Evolutionary conservation across 1,284 basidiomycete genomes (phyloP).

Genomic region (Irpex sp.): DNA sequence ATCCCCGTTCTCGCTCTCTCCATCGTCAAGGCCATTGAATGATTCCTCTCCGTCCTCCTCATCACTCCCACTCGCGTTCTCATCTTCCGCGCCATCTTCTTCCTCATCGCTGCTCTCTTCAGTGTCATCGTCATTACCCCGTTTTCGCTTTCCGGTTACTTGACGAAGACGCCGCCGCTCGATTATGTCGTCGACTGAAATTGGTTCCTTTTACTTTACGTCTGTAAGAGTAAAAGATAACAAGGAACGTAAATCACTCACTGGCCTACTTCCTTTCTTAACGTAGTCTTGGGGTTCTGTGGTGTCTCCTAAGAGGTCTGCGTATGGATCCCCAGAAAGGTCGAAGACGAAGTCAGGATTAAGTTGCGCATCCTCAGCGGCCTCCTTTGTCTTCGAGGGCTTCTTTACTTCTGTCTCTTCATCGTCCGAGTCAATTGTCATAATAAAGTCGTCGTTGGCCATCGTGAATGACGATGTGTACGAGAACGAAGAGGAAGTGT

Average conservation of each 20-base stretch:
- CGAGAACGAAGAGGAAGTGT: background rate
- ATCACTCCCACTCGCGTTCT: slow-evolving; percentile 28
- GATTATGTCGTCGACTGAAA: slow-evolving; percentile 93
- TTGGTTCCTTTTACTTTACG: slow-evolving; percentile 49
- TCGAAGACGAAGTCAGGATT: slow-evolving; percentile 86
- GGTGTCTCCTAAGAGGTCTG: slow-evolving; percentile 43
- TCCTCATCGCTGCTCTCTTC: slow-evolving; percentile 11
- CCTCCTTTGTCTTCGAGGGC: slow-evolving; percentile 20
- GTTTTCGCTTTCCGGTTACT: slow-evolving; percentile 54
- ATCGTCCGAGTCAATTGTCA: slow-evolving; percentile 79
- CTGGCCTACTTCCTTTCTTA: slow-evolving; percentile 61
- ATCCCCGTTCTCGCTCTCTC: slow-evolving; percentile 37
- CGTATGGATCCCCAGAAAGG: slow-evolving; percentile 65
- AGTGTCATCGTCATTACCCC: slow-evolving; percentile 31
- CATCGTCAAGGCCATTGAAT: slow-evolving; percentile 16
- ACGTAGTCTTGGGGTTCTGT: slow-evolving; percentile 48
- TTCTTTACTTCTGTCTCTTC: slow-evolving; percentile 39
- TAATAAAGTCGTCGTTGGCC: slow-evolving; percentile 57
- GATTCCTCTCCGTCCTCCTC: slow-evolving; percentile 34
- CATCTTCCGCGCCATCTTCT: slow-evolving; percentile 19
- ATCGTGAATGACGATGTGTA: slow-evolving; percentile 10
- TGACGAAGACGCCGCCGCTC: slow-evolving; percentile 54
- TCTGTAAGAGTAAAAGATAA: slow-evolving; percentile 11
- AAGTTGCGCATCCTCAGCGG: slow-evolving; percentile 58
- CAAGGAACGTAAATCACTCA: slow-evolving; percentile 33